Base-by-base conservation (phyloP, 306 rosid genomes). In the Quercus berberidifolia region DNA sequence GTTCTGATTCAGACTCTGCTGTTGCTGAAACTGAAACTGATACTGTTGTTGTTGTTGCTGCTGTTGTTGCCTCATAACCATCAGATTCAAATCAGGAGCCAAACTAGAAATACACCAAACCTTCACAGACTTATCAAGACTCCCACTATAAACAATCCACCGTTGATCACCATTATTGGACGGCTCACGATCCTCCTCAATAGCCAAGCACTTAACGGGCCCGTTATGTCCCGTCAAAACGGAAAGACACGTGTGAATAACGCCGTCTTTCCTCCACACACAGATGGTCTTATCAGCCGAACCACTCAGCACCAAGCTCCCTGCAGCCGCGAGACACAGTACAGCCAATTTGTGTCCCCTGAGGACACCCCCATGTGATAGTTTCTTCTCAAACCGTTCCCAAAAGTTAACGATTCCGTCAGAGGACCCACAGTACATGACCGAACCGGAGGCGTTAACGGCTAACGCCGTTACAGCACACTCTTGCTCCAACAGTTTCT, bases 111-210 rank as follows among this genome's bases (percentile, higher is more conserved):
- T 88, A 6, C 90, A 86, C 99, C 99, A 96, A 1, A 96, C 98
- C 84, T 93, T 96, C 5, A 93, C 99, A 0, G 98, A 93, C 78
- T 92, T 93, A 69, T 96, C 99, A 52, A 96, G 89, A 76, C 99
- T 96, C 17, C 99, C 99, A 74, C 98, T 93, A 58, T 96, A 96
- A 76, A 92, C 73, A 4, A 87, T 55, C 97, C 94, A 96, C 70
- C 93, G 84, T 14, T 28, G 76, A 7, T 86, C 90, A 0, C 79
- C 76, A 4, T 13, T 69, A 1, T 52, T 55, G 3, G 58, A 55
- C 31, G 82, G 1, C 3, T 86, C 88, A 14, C 56, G 79, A 18
- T 90, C 96, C 57, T 77, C 75, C 81, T 89, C 94, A 35, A 89
- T 94, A 1, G 98, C 94, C 64, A 96, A 75, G 73, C 99, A 96